Evolutionary conservation across 2,329 filamentous ascomycete genomes (phyloP), one percentile per base, ranked within the genome.

Genomic region (Leptographium lundbergii): DNA sequence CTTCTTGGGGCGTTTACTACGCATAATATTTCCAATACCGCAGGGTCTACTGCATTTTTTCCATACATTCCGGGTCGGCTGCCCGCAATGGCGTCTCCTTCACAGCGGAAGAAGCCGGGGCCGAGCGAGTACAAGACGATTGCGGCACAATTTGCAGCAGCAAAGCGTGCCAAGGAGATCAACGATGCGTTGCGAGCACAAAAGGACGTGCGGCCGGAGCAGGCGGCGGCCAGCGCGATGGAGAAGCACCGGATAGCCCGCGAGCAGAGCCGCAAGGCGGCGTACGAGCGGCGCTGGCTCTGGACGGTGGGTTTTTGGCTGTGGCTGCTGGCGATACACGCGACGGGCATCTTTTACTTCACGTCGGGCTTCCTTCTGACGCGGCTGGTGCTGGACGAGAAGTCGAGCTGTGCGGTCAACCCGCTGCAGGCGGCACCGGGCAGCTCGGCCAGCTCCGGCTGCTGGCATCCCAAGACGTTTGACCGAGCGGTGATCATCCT

Each of bases 381-480:
- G 59, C 84, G 94, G 60, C 75, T 90, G 62, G 86, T 92, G 57
- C 78, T 94, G 60, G 85, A 90, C 63, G 82, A 90, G 67, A 87
- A 86, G 69, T 91, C 89, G 14, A 77, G 77, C 60, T 94, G 89
- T 70, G 74, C 76, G 13, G 72, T 76, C 50, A 84, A 88, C 56
- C 92, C 94, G 4, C 81, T 88, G 60, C 77, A 81, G 39, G 73
- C 69, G 58, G 66, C 71, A 32, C 54, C 73, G 50, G 75, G 63
- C 69, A 42, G 72, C 72, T 4, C 11, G 69, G 27, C 19, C 71
- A 75, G 2, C 74, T 81, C 25, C 22, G 77, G 94, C 64, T 99
- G 94, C 78, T 99, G 94, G 94, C 91, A 97, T 70, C 89, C 91
- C 39, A 95, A 90, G 74, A 89, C 85, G 2, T 99, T 97, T 69